phyloP scores from a whole-genome alignment of 345 rosid genomes.

The Sonneratia caseolaris region DNA sequence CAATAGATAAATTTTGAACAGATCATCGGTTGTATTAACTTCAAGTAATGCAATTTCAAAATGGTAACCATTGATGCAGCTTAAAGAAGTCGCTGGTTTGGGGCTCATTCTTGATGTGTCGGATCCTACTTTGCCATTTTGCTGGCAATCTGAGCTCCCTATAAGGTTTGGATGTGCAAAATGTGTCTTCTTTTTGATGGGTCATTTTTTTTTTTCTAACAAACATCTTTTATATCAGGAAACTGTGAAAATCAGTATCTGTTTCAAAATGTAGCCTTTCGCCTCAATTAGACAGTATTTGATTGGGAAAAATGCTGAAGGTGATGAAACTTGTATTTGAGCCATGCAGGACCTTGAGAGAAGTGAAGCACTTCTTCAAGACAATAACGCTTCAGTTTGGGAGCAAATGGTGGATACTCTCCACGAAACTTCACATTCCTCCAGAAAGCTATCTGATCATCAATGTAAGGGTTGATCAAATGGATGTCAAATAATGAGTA shows the following conservation, averaged over 20 bases:
- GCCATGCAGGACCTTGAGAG: conserved; percentile 46
- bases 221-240: not conserved
- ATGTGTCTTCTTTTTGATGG: not conserved
- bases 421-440: conserved; percentile 49
- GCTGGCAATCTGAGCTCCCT: conserved; percentile 51
- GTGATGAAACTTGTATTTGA: not conserved
- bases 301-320: not conserved
- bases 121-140: conserved; percentile 65
- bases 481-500: not conserved
- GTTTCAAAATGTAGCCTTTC: not conserved
- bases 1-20: not conserved
- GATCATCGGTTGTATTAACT: not conserved
- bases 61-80: conserved; percentile 28
- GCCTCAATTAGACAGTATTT: not conserved
- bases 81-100: conserved; percentile 32
- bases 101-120: conserved; percentile 46
- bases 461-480: conserved; percentile 36
- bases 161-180: conserved; percentile 39
- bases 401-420: conserved; percentile 81
- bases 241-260: not conserved
- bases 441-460: conserved; percentile 76
- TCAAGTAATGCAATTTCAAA: not conserved
- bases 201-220: not conserved
- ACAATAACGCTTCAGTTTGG: conserved; percentile 72
- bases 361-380: conserved; percentile 58